Evolutionary conservation across 169 alveolate species (phyloP).

Genomic region (Plasmodium gonderi): DNA sequence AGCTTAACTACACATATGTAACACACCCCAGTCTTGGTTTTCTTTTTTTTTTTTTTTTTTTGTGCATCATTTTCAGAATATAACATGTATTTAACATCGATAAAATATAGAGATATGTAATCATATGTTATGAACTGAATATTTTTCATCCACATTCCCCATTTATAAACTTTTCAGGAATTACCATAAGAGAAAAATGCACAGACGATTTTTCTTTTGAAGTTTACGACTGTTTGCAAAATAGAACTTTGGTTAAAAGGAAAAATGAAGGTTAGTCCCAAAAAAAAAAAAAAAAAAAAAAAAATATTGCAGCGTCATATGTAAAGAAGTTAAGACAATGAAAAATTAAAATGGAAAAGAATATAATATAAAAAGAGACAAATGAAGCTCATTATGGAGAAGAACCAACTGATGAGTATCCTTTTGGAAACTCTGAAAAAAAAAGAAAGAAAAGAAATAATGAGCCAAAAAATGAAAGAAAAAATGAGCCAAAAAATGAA

Average conservation of each 20-base stretch:
- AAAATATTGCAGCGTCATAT: background rate
- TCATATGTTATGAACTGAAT: background rate
- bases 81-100: background rate
- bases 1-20: no score
- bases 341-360: background rate
- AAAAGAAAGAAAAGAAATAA: no score
- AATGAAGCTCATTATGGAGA: background rate
- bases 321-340: background rate
- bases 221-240: conserved; percentile 62
- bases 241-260: conserved; percentile 33
- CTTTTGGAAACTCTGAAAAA: background rate
- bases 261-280: conserved; percentile 58
- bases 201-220: conserved; percentile 40
- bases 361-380: background rate
- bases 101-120: background rate
- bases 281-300: background rate
- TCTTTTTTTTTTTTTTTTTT: background rate
- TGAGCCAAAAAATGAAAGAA: no score
- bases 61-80: background rate
- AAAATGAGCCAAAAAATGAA: no score
- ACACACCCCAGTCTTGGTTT: no score
- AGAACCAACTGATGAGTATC: background rate
- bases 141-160: background rate
- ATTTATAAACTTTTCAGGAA: background rate
- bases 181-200: conserved; percentile 46